Evolutionary conservation across 352 stramenopile species (phyloP), one percentile per base, ranked within the genome.

Genomic region (Pythium phragmiticola): DNA sequence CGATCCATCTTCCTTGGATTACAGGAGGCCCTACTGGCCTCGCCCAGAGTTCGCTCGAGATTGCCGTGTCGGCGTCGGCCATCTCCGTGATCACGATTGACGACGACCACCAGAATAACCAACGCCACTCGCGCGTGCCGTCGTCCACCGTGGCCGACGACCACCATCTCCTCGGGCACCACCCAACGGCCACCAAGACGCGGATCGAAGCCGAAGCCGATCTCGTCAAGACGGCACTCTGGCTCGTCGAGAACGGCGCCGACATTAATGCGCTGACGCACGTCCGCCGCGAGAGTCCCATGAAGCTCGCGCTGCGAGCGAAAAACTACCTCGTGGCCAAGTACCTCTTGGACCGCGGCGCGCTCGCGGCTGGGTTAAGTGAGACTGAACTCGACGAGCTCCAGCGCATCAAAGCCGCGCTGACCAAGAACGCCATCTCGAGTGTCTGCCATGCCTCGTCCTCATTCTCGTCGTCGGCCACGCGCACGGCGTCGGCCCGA

Each of bases 231-330:
- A 63, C 77, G 17, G 63, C 66, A 8, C 51, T 82, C 28, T 88
- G 79, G 79, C 65, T 88, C 37, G 39, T 88, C 16, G 79, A 88
- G 49, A 80, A 81, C 45, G 79, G 79, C 11, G 75, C 73, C 43
- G 73, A 85, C 30, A 66, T 79, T 17, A 79, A 90, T 46, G 57
- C 47, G 12, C 11, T 61, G 45, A 78, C 78, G 33, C 7, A 3
- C 34, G 26, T 42, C 3, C 21, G 34, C 14, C 65, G 70, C 1
- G 53, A 80, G 21, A 79, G 69, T 16, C 57, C 77, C 9, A 59
- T 82, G 19, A 80, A 87, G 42, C 59, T 71, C 13, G 70, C 77
- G 4, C 58, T 80, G 7, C 61, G 76, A 34, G 51, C 54, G 6
- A 69, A 69, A 23, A 77, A 77, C 60, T 72, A 69, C 19, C 45